These are phyloP conservation scores for Kondoa malvinella DNA, from an alignment of 768 basidiomycete species.

Conservation along the genomic window DNA sequence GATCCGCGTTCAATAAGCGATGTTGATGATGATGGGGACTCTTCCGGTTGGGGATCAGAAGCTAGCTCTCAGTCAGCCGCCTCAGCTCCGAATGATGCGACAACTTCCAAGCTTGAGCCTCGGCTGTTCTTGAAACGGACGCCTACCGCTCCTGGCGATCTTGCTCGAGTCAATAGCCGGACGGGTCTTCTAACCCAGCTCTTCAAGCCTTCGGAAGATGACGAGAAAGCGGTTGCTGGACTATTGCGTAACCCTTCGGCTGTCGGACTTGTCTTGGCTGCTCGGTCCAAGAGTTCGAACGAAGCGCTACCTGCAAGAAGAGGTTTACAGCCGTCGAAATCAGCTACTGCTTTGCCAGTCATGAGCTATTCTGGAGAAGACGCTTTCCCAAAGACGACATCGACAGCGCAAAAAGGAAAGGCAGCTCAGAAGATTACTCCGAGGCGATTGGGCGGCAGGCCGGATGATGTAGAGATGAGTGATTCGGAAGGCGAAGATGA, in stretches of 20 bases:
- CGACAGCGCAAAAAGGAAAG: background rate
- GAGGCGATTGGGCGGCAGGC: conserved; percentile 20
- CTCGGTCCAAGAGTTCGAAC: conserved; percentile 12
- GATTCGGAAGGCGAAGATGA: conserved; percentile 23
- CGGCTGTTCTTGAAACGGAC: conserved; percentile 20
- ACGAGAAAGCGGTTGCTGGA: conserved; percentile 7
- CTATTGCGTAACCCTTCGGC: conserved; percentile 5
- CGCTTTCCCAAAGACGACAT: conserved; percentile 2
- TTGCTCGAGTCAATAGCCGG: conserved; percentile 12
- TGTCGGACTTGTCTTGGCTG: conserved; percentile 3
- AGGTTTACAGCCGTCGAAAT: conserved; percentile 15
- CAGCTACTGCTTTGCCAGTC: conserved; percentile 7
- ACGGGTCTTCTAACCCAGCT: conserved; percentile 24
- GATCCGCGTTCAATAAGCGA: background rate
- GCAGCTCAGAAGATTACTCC: background rate
- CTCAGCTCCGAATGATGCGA: conserved; percentile 4
- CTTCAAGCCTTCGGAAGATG: conserved; percentile 24
- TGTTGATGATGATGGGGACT: conserved; percentile 13
- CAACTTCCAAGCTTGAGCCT: background rate
- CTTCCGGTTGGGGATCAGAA: conserved; percentile 24
- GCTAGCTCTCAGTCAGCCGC: conserved; percentile 20
- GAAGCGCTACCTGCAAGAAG: conserved; percentile 1
- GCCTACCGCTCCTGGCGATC: conserved; percentile 16
- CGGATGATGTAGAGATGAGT: conserved; percentile 24
- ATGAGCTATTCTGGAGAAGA: background rate